Conservation (phyloP, 2,329 filamentous ascomycete species). For the Xylaria sp. region DNA sequence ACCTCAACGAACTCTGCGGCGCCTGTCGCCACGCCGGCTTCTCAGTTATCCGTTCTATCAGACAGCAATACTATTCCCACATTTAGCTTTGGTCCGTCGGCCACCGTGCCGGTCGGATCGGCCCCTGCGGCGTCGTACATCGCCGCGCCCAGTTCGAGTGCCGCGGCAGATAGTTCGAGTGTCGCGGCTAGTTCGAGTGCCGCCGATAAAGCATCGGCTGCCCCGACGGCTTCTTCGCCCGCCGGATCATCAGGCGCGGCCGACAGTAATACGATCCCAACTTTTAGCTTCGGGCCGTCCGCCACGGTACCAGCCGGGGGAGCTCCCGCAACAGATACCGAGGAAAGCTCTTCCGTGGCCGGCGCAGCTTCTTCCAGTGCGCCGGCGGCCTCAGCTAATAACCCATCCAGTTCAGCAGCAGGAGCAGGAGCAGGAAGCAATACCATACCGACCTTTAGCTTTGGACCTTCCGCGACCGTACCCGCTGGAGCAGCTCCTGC, state of each 20-base stretch:
- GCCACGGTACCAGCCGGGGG: conserved; percentile 8
- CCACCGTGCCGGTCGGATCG: neutral
- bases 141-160: neutral
- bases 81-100: conserved; percentile 30
- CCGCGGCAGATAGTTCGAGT: too few species aligned
- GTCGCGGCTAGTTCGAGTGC: neutral
- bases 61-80: conserved; percentile 27
- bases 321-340: neutral
- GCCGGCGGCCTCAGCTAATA: neutral
- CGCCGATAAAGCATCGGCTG: neutral
- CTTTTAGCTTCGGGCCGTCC: neutral
- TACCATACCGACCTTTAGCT: neutral
- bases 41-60: conserved; percentile 25
- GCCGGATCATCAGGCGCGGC: too few species aligned
- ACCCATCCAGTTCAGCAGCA: neutral
- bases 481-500: conserved; percentile 1
- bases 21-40: conserved; percentile 19
- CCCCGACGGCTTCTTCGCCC: too few species aligned
- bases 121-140: neutral
- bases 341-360: neutral
- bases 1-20: conserved; percentile 26
- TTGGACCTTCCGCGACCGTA: conserved; percentile 3
- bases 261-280: neutral
- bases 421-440: neutral
- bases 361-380: neutral